These are phyloP conservation scores for Zoysia japonica DNA, from an alignment of 176 grass and related monocot species.

Conservation along the genomic window DNA sequence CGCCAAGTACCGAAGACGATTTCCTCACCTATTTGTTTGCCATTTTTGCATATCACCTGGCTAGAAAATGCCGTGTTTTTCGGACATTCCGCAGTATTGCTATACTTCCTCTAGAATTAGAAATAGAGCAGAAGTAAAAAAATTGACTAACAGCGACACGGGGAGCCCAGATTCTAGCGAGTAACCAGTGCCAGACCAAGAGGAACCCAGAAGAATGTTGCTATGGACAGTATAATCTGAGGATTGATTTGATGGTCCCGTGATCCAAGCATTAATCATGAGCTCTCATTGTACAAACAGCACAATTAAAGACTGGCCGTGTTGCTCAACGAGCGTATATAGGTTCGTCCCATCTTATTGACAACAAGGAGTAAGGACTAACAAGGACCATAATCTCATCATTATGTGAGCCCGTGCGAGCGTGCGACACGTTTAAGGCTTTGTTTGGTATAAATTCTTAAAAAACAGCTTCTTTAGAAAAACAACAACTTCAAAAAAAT, in stretches of 20 bases:
- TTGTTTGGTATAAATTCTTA: too few species aligned
- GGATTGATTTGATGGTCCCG: neutral
- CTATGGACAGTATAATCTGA: too few species aligned
- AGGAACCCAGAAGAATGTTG: neutral
- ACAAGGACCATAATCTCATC: neutral
- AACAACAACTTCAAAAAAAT: too few species aligned
- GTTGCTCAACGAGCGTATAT: neutral
- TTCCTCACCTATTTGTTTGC: too few species aligned
- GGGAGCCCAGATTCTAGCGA: neutral
- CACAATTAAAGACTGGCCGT: neutral
- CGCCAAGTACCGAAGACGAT: too few species aligned
- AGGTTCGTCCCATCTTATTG: neutral
- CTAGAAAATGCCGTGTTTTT: too few species aligned
- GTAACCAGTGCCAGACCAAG: neutral
- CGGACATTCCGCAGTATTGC: constrained; percentile 1
- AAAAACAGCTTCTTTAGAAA: too few species aligned
- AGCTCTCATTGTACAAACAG: neutral
- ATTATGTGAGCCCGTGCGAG: neutral
- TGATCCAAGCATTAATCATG: neutral
- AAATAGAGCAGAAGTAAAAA: constrained; percentile 4
- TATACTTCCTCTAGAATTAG: neutral
- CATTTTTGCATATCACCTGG: too few species aligned
- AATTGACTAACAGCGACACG: neutral
- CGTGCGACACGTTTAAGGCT: too few species aligned
- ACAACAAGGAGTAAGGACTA: neutral